Percentiles rank a stretch among this genome's conserved stretches.
phyloP scores from a whole-genome alignment of 352 stramenopile genomes.

The Lagenidium sp. region DNA sequence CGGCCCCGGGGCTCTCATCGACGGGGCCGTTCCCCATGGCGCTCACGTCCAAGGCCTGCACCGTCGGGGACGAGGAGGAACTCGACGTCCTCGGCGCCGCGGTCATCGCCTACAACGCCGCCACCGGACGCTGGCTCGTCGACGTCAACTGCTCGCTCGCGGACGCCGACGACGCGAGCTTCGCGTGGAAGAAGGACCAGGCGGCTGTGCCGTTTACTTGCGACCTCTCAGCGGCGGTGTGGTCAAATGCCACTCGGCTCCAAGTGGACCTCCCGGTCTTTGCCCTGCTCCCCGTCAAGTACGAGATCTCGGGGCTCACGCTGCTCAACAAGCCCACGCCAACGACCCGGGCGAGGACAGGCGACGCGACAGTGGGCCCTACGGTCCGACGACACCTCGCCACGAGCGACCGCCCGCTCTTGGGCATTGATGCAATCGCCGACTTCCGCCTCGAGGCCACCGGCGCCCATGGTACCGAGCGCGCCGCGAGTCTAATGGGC shows the following conservation, averaged over 20 bases:
- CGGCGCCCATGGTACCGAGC: slow-evolving; percentile 2
- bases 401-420: slow-evolving; percentile 6
- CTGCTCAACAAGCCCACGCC: slow-evolving; percentile 10
- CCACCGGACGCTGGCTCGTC: slow-evolving; percentile 6
- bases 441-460: slow-evolving; percentile 12
- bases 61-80: slow-evolving; percentile 3
- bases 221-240: slow-evolving; percentile 2
- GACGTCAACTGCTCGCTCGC: slow-evolving; percentile 8
- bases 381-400: slow-evolving; percentile 4
- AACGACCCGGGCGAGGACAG: not conserved
- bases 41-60: slow-evolving; percentile 3
- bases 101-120: not conserved
- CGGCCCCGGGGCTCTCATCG: slow-evolving; percentile 2
- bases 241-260: slow-evolving; percentile 4
- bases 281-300: slow-evolving; percentile 7
- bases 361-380: not conserved
- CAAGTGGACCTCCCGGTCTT: slow-evolving; percentile 8
- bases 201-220: slow-evolving; percentile 1
- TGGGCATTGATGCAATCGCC: slow-evolving; percentile 11
- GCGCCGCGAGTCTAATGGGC: slow-evolving; percentile 12
- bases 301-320: slow-evolving; percentile 9
- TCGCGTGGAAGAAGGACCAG: not conserved
- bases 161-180: slow-evolving; percentile 9
- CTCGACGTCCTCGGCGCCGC: slow-evolving; percentile 7
- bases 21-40: slow-evolving; percentile 4